Base-by-base conservation (phyloP, 2,329 filamentous ascomycete genomes). In the Fusarium sp. region DNA sequence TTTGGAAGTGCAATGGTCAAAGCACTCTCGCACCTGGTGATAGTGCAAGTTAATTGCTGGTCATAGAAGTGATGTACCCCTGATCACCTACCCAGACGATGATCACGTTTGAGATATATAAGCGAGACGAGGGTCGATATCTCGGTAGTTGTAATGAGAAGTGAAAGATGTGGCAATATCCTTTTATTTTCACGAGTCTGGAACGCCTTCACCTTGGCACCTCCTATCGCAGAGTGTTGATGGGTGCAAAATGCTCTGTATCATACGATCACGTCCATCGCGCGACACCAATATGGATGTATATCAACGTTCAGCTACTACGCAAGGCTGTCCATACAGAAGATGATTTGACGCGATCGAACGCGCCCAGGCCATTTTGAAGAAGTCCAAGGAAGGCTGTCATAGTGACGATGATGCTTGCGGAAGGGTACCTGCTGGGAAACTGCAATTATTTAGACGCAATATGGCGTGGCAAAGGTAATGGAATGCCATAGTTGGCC, bases 321-420 rank as follows among this genome's bases (percentile, higher is more conserved):
- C 32, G 4, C n/a, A 17, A 26, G 19, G 8, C n/a, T n/a, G n/a
- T 28, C 10, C 26, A 28, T 28, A 30, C n/a, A 19, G 7, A 21
- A 28, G 9, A 23, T 10, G 50, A 28, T 12, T 32, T 21, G 12
- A n/a, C 5, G 34, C 14, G n/a, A 17, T 10, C 19, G 15, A 42
- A 24, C 34, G 26, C 14, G 21, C 6, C 40, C 7, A 39, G 26
- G 26, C 12, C n/a, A n/a, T n/a, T 9, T 28, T 6, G 19, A 10
- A 4, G 34, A 56, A 36, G 34, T 36, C n/a, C 45, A 17, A 53
- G 28, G 11, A n/a, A 51, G 20, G 24, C 34, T 30, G 24, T 26
- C 23, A 34, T 34, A 26, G 62, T 21, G 32, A 60, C 14, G 15
- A 42, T n/a, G 42, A 42, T 68, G 64, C 20, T 60, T 67, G 53